phyloP scores from a whole-genome alignment of 208 protist species.

The Wallacemonas sp. region DNA sequence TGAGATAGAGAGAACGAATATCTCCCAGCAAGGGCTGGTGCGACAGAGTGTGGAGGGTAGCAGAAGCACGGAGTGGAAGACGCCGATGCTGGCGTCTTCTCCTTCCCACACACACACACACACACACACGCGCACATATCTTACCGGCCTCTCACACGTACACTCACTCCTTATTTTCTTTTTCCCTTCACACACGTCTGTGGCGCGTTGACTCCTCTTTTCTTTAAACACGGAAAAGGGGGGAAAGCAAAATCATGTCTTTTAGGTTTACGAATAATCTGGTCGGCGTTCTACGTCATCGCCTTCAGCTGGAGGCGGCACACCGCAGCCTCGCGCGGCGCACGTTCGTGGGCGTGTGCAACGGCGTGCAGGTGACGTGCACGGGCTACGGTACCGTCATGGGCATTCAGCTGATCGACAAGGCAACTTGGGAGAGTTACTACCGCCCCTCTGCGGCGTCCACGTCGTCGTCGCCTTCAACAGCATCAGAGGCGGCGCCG shows the following conservation, averaged over 20 bases:
- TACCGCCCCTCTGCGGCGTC: constrained; percentile 27
- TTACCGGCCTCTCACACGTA: too few relatives aligned
- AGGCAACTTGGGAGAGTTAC: constrained; percentile 49
- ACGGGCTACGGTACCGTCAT: constrained; percentile 73
- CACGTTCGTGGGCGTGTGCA: constrained; percentile 63
- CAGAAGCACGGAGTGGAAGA: too few relatives aligned
- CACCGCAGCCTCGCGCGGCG: constrained; percentile 56
- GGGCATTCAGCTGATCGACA: constrained; percentile 49
- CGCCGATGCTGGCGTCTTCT: too few relatives aligned
- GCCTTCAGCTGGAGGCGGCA: constrained; percentile 67
- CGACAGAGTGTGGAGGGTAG: too few relatives aligned
- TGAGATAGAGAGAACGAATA: too few relatives aligned
- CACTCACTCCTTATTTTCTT: too few relatives aligned
- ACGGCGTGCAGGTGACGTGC: constrained; percentile 76
- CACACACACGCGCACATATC: too few relatives aligned
- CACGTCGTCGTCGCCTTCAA: not conserved
- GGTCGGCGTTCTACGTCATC: constrained; percentile 74
- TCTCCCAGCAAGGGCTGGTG: too few relatives aligned
- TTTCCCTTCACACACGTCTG: too few relatives aligned
- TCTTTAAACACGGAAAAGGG: not conserved
- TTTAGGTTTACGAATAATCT: constrained; percentile 90
- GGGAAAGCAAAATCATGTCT: constrained; percentile 65
- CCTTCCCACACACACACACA: too few relatives aligned
- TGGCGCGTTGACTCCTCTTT: constrained; percentile 14
- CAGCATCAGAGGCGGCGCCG: too few relatives aligned